phyloP scores from a whole-genome alignment of 2,329 filamentous ascomycete genomes.

The Calycina herbarum region DNA sequence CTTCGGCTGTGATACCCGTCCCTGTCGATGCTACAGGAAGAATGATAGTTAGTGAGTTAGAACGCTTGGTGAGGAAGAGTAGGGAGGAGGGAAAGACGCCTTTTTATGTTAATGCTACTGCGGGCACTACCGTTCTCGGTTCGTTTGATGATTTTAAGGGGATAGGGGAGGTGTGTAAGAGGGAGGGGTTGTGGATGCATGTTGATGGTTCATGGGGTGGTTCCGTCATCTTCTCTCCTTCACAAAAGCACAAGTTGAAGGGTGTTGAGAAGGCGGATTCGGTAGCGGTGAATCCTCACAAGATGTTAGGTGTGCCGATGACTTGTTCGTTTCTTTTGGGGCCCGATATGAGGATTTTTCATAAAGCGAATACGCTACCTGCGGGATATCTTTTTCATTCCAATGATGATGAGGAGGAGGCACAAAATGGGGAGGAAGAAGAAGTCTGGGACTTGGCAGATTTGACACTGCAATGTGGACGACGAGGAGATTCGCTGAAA shows the following conservation, averaged over 20 bases:
- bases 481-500: constrained; percentile 82
- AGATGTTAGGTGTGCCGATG: constrained; percentile 90
- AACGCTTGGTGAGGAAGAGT: constrained; percentile 60
- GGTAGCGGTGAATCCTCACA: constrained; percentile 90
- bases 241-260: constrained; percentile 61
- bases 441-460: constrained; percentile 90
- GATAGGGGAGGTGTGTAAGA: constrained; percentile 69
- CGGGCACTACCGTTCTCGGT: constrained; percentile 89
- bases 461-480: constrained; percentile 88
- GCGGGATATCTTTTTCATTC: constrained; percentile 84
- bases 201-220: constrained; percentile 93
- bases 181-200: constrained; percentile 83
- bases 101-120: constrained; percentile 93
- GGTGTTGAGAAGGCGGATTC: constrained; percentile 77
- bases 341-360: constrained; percentile 73
- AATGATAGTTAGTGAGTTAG: constrained; percentile 69
- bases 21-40: constrained; percentile 70
- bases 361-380: constrained; percentile 79
- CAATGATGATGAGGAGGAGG: constrained; percentile 39
- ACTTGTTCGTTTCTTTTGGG: constrained; percentile 89
- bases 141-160: constrained; percentile 79
- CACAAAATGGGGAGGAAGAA: constrained; percentile 42
- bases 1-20: constrained; percentile 69
- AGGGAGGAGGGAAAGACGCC: constrained; percentile 72
- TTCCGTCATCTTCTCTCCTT: constrained; percentile 72